Conservation (phyloP, 2,329 filamentous ascomycete species). For the Curvularia lunata region DNA sequence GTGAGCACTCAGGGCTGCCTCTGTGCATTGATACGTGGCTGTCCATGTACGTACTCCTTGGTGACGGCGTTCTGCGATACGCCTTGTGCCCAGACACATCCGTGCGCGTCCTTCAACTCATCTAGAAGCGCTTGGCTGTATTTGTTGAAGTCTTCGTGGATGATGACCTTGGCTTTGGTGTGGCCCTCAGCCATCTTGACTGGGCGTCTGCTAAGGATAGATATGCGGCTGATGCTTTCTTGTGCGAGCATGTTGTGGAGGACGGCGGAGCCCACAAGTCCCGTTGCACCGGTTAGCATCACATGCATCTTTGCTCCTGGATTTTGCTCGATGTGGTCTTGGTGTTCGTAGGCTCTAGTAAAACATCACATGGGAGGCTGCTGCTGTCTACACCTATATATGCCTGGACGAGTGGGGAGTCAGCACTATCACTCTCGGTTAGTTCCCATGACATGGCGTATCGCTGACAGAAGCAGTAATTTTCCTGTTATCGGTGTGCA, state of each 20-base stretch:
- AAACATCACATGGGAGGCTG: neutral
- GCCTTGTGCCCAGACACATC: slow-evolving; percentile 77
- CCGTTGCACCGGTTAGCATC: slow-evolving; percentile 55
- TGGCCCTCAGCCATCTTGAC: slow-evolving; percentile 68
- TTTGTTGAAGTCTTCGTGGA: slow-evolving; percentile 69
- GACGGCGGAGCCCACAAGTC: slow-evolving; percentile 50
- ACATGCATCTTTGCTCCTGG: slow-evolving; percentile 43
- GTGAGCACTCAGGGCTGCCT: neutral
- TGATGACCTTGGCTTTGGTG: slow-evolving; percentile 67
- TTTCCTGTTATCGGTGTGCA: neutral
- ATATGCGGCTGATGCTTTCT: slow-evolving; percentile 66
- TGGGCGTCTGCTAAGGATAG: slow-evolving; percentile 70
- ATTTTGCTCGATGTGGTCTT: neutral
- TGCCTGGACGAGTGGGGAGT: neutral
- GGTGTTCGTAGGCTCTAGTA: neutral
- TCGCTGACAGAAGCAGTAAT: neutral
- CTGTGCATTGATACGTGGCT: neutral
- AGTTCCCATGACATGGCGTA: neutral
- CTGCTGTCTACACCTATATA: neutral
- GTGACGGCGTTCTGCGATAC: slow-evolving; percentile 66
- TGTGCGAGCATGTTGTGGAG: slow-evolving; percentile 48
- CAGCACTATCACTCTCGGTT: neutral
- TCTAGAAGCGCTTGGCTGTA: slow-evolving; percentile 66
- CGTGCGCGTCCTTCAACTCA: slow-evolving; percentile 68
- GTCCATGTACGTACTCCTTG: slow-evolving; percentile 58